Evolutionary conservation across 2,329 filamentous ascomycete genomes (phyloP), one percentile per base, ranked within the genome.

Genomic region (Colletotrichum gigasporum): DNA sequence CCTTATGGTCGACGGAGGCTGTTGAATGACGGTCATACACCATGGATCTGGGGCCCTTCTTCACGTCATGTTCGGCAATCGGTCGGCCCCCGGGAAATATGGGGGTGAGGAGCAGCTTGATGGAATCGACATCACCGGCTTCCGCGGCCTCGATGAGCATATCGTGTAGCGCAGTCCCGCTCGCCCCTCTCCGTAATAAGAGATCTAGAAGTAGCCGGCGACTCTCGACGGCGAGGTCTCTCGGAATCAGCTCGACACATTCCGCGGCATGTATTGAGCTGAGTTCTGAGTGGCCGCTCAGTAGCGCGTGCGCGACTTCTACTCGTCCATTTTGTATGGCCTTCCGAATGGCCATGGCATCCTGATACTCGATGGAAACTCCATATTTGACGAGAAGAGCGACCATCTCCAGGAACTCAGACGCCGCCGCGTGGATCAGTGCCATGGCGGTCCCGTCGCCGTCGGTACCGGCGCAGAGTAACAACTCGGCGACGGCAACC

Each of bases 401-500:
- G 2, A 85, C 81, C 81, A 88, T 84, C 39, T 86, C 83, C 59
- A 83, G 78, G 63, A 84, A 87, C 42, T 83, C 81, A 2, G 78
- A 78, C 6, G 79, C 75, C 53, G 81, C 83, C 0, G 85, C 83
- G 30, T 82, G 76, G 6, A 83, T 73, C 1, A 89, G 75, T 0
- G 82, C 84, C 28, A 76, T 73, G 0, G 84, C 79, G 1, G 86
- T 74, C 1, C 78, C 74, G 12, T 85, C 81, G 2, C 87, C 87
- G 11, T 79, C 76, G 1, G 86, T 86, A 0, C 87, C 87, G 1
- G 84, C 86, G 55, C 86, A 88, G 2, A 90, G 77, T 2, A 90
- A 70, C 3, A 87, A 74, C 69, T 90, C 86, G 0, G 83, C 78
- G 65, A 89, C 75, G 2, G 79, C 79, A 41, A 85, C 73, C 69